Conservation (phyloP, 768 basidiomycete genomes). For the Lanmaoa rubissima region DNA sequence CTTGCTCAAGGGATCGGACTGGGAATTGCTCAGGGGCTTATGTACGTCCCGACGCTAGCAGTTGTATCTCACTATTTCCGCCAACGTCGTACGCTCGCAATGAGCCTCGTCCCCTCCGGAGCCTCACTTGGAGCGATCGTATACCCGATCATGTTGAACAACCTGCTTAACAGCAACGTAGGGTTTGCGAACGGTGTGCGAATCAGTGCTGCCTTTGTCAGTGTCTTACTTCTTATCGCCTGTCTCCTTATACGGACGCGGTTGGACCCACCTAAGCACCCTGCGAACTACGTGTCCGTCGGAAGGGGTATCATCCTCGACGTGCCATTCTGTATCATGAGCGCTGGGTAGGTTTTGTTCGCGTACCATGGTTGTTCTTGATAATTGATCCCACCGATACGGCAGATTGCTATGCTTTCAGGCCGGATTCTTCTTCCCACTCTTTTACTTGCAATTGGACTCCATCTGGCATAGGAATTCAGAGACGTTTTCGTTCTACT, state of each 20-base stretch:
- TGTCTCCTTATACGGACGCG: conserved; percentile 38
- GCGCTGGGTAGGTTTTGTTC: conserved; percentile 18
- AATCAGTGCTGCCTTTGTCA: conserved; percentile 45
- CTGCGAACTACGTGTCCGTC: conserved; percentile 14
- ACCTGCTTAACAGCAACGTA: conserved; percentile 12
- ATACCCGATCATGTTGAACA: conserved; percentile 34
- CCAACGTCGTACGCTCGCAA: conserved; percentile 39
- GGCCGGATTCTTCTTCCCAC: conserved; percentile 45
- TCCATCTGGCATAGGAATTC: conserved; percentile 46
- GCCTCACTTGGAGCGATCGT: conserved; percentile 30
- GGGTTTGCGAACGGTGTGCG: conserved; percentile 48
- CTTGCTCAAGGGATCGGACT: conserved; percentile 47
- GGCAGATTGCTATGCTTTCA: conserved; percentile 28
- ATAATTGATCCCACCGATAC: background rate
- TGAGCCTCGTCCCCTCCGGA: conserved; percentile 43
- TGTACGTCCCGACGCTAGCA: conserved; percentile 44
- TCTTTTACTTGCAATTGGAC: conserved; percentile 58
- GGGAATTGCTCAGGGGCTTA: conserved; percentile 46
- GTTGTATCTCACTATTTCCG: conserved; percentile 47
- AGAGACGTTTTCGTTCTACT: conserved; percentile 53
- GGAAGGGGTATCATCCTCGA: conserved; percentile 16
- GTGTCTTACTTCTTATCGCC: conserved; percentile 35
- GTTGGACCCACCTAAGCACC: conserved; percentile 31
- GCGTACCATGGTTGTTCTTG: background rate
- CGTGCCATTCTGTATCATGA: conserved; percentile 18